phyloP scores from a whole-genome alignment of 495 filamentous ascomycete species.

The Polyplosphaeria fusca region DNA sequence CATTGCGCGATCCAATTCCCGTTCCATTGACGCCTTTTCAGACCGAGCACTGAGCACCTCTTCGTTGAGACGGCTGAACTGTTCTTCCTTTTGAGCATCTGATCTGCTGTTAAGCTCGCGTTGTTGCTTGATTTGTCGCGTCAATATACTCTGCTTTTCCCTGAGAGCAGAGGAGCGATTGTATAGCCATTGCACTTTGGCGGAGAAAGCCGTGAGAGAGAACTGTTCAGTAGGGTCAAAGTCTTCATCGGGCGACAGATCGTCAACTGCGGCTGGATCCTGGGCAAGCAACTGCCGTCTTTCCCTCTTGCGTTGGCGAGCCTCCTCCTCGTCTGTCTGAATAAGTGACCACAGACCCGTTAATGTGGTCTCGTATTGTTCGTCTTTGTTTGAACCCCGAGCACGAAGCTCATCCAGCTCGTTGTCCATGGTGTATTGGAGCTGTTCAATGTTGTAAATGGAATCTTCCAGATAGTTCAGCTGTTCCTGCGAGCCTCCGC shows the following conservation, averaged over 20 bases:
- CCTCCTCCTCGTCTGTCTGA: conserved; percentile 58
- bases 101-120: conserved; percentile 76
- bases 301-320: conserved; percentile 51
- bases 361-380: conserved; percentile 59
- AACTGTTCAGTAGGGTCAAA: conserved; percentile 55
- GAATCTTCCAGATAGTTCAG: conserved; percentile 36
- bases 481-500: conserved; percentile 29
- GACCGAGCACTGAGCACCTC: conserved; percentile 13
- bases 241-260: conserved; percentile 36
- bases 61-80: conserved; percentile 28
- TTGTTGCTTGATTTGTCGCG: conserved; percentile 88
- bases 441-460: conserved; percentile 29
- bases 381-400: conserved; percentile 34
- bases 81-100: conserved; percentile 31
- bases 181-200: conserved; percentile 75
- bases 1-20: conserved; percentile 30
- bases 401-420: conserved; percentile 20
- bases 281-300: conserved; percentile 48
- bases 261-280: conserved; percentile 48
- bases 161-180: conserved; percentile 59
- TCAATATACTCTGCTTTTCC: conserved; percentile 80
- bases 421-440: conserved; percentile 20
- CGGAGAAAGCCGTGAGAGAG: conserved; percentile 64
- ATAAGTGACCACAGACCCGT: conserved; percentile 72
- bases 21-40: conserved; percentile 19